Percentiles rank a stretch among this genome's conserved stretches.
Conservation (phyloP, 2,329 filamentous ascomycete species). For the Cladophialophora carrionii region DNA sequence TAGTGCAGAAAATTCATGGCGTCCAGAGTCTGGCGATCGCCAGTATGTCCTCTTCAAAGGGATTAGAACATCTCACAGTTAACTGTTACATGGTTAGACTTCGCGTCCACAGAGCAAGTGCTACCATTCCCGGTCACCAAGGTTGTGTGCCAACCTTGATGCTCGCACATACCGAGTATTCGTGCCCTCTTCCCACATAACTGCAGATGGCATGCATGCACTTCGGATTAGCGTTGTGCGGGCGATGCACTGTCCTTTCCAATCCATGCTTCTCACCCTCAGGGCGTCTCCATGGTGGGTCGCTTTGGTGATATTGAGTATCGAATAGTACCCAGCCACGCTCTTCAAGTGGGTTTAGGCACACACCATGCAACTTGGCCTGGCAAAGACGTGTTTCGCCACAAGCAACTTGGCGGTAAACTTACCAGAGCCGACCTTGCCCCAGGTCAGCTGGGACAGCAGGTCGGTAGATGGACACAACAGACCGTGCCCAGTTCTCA, state of each 20-base stretch:
- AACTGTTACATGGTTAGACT: neutral
- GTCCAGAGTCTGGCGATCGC: neutral
- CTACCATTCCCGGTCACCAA: neutral
- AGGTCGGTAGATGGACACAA: neutral
- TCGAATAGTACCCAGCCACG: neutral
- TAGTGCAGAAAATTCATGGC: neutral
- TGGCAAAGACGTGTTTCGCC: too few relatives aligned
- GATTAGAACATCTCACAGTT: neutral
- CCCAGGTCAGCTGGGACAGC: too few relatives aligned
- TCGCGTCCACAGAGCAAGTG: neutral
- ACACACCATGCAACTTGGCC: too few relatives aligned
- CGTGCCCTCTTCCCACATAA: neutral
- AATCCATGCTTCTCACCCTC: neutral
- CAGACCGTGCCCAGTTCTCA: neutral
- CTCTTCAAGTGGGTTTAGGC: neutral
- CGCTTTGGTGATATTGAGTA: neutral
- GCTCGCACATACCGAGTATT: neutral
- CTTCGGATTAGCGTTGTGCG: neutral
- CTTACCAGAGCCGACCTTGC: too few relatives aligned
- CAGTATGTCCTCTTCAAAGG: neutral
- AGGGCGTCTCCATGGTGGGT: neutral
- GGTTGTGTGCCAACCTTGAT: neutral
- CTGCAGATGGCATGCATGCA: neutral
- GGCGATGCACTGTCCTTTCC: neutral
- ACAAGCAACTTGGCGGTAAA: too few relatives aligned